These are phyloP conservation scores for Teratosphaeria destructans DNA, from an alignment of 2,329 filamentous ascomycete species.

Conservation along the genomic window DNA sequence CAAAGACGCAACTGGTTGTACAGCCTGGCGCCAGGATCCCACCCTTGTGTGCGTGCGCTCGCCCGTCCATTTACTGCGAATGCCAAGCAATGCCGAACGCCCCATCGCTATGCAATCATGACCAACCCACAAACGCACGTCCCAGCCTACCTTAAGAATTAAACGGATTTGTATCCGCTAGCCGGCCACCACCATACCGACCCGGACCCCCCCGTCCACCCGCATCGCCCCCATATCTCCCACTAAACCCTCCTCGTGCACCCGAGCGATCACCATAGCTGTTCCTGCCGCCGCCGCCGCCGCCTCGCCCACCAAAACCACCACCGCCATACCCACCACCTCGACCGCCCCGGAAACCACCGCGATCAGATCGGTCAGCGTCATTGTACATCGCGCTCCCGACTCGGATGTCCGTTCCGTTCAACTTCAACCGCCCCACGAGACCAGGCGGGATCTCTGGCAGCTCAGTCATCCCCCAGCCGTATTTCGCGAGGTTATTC, in stretches of 20 bases:
- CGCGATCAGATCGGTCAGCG: not conserved
- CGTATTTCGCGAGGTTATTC: conserved; percentile 43
- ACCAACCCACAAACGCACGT: not conserved
- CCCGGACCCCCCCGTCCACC: not conserved
- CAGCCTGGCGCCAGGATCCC: not conserved
- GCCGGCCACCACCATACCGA: not conserved
- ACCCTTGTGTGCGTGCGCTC: not conserved
- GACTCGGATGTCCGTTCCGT: not conserved
- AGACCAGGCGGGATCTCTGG: conserved; percentile 26
- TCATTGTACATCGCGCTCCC: not conserved
- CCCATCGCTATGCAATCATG: not conserved
- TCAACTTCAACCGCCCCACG: not conserved
- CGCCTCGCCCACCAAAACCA: not conserved
- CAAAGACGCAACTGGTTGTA: not conserved
- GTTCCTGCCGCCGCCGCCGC: not conserved
- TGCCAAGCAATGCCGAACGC: not conserved
- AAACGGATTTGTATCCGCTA: not conserved
- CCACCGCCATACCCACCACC: not conserved
- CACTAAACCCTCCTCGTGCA: not conserved
- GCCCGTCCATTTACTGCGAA: not conserved
- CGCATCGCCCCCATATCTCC: not conserved
- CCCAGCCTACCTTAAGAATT: not conserved
- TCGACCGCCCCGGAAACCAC: not conserved
- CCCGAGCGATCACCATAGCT: not conserved
- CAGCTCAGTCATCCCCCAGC: conserved; percentile 43